Evolutionary conservation across 768 basidiomycete genomes (phyloP).

Genomic region (Lactarius sanguifluus): DNA sequence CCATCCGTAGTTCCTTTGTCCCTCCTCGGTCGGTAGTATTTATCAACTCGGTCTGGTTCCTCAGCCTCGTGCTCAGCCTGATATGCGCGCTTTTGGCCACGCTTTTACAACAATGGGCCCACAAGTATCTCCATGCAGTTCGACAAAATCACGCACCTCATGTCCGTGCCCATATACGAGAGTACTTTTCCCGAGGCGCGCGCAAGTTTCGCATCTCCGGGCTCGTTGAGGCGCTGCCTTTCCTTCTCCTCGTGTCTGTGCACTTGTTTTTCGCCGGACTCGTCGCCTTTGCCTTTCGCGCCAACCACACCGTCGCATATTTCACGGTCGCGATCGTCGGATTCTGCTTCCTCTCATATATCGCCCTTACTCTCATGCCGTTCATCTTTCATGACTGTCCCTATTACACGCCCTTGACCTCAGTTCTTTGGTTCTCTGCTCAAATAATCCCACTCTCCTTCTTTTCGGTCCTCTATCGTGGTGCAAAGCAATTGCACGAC

Average conservation of each 20-base stretch:
- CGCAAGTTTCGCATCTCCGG: neutral
- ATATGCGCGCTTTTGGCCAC: slow-evolving; percentile 1
- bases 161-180: neutral
- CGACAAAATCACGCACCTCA: neutral
- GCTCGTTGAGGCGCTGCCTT: neutral
- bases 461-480: neutral
- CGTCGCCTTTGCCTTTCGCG: slow-evolving; percentile 9
- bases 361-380: slow-evolving; percentile 1
- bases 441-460: neutral
- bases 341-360: neutral
- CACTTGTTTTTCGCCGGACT: slow-evolving; percentile 18
- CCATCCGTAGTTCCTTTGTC: neutral
- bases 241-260: neutral
- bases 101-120: slow-evolving; percentile 21
- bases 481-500: neutral
- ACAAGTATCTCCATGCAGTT: slow-evolving; percentile 8
- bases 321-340: neutral
- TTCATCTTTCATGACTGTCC: slow-evolving; percentile 19
- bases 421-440: neutral
- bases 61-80: neutral
- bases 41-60: slow-evolving; percentile 13
- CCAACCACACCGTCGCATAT: slow-evolving; percentile 8
- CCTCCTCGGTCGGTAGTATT: slow-evolving; percentile 3
- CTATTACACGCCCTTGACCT: slow-evolving; percentile 2
- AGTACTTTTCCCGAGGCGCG: neutral